These are phyloP conservation scores for Cairneyella variabilis DNA, from an alignment of 495 filamentous ascomycete genomes.

Conservation along the genomic window DNA sequence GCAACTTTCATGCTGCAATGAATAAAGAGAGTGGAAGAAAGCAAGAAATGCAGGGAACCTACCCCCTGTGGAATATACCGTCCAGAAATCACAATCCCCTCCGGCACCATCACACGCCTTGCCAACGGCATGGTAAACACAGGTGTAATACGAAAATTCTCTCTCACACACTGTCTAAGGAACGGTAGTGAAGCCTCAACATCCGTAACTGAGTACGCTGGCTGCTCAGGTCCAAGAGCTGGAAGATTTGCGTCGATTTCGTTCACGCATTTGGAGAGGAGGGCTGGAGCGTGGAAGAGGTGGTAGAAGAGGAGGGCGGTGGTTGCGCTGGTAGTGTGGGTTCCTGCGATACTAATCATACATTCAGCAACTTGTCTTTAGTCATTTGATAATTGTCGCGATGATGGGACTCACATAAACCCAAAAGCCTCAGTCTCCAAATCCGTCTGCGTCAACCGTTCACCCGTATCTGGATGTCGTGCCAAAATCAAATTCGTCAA, in stretches of 20 bases:
- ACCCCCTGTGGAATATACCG: neutral
- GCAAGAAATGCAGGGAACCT: neutral
- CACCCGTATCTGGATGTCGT: slow-evolving; percentile 12
- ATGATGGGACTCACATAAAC: slow-evolving; percentile 8
- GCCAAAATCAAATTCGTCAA: slow-evolving; percentile 10
- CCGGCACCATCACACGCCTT: neutral
- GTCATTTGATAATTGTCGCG: neutral
- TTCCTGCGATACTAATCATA: slow-evolving; percentile 6
- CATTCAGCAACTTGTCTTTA: neutral
- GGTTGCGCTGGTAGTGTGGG: slow-evolving; percentile 3
- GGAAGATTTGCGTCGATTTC: slow-evolving; percentile 1
- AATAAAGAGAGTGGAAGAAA: too few species aligned
- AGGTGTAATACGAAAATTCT: slow-evolving; percentile 13
- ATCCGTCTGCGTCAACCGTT: neutral
- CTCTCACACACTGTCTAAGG: neutral
- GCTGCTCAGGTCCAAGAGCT: neutral
- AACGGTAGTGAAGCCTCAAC: neutral
- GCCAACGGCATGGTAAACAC: slow-evolving; percentile 12
- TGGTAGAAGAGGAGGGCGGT: slow-evolving; percentile 7
- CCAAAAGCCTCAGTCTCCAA: slow-evolving; percentile 11
- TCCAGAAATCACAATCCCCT: neutral
- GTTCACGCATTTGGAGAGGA: neutral
- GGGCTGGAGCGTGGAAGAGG: neutral
- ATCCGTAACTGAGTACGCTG: neutral
- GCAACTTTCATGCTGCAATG: too few species aligned